phyloP scores from a whole-genome alignment of 768 basidiomycete genomes.

The Mycena alexandri region DNA sequence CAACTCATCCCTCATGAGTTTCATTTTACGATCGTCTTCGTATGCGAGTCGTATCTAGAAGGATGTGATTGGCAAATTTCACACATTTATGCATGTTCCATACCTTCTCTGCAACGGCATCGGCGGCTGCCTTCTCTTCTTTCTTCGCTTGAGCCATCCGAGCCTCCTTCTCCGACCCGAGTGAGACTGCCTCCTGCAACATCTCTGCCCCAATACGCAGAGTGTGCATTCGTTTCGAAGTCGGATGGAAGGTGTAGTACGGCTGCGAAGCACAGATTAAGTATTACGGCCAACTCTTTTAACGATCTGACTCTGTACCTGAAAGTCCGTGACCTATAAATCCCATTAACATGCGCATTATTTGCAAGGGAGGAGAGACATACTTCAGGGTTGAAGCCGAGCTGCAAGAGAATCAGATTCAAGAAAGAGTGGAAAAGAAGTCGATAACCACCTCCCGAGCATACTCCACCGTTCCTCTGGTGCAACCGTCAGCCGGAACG shows the following conservation, averaged over 20 bases:
- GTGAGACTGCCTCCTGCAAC: constrained; percentile 70
- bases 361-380: constrained; percentile 3
- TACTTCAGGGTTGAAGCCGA: constrained; percentile 83
- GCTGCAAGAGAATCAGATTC: constrained; percentile 53
- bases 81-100: no score
- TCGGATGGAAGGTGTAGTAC: constrained; percentile 71
- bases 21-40: constrained; percentile 80
- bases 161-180: constrained; percentile 64
- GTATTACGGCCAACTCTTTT: no score
- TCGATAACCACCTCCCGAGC: constrained; percentile 73
- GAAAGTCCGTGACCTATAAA: constrained; percentile 74
- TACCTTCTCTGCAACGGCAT: constrained; percentile 70
- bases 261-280: no score
- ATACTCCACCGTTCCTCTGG: constrained; percentile 78
- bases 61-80: no score
- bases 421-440: constrained; percentile 16
- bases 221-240: constrained; percentile 58
- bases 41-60: constrained; percentile 81
- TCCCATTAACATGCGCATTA: constrained; percentile 22
- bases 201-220: constrained; percentile 75
- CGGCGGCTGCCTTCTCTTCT: constrained; percentile 70
- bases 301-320: no score
- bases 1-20: constrained; percentile 65
- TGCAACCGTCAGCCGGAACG: not conserved
- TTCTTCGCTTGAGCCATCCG: constrained; percentile 61